Evolutionary conservation across 805 yeast genomes (phyloP), one percentile per base, ranked within the genome.

Genomic region (Scheffersomyces lignosus): DNA sequence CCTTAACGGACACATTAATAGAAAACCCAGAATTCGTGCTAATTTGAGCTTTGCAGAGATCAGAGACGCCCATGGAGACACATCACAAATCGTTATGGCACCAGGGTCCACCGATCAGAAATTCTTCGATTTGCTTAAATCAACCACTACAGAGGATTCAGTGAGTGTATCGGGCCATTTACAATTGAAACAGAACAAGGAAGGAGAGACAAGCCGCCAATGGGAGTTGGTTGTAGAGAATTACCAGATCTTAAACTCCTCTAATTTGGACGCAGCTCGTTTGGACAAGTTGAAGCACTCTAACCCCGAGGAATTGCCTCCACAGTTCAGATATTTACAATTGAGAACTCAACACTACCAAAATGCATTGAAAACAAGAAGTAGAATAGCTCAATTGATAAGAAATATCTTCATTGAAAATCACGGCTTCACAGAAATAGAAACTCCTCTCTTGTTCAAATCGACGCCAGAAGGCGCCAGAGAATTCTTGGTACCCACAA

Each of bases 381-480:
- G 88, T 20, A 56, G 66, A 32, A 77, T 81, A 1, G 75, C 87
- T 0, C 57, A 63, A 15, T 45, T 65, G 12, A 57, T 78, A 1
- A 64, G 88, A 30, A 49, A 61, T 5, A 48, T 54, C 1, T 56
- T 83, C 12, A 54, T 52, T 4, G 53, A 61, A 1, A 43, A 45
- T 9, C 71, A 67, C 45, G 52, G 48, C 1, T 93, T 93, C 58
- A 75, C 77, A 0, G 98, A 93, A 54, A 73, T 93, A 18, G 99
- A 91, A 56, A 93, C 99, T 0, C 99, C 99, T 1, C 58, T 91
- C 5, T 64, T 93, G 18, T 93, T 93, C 71, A 90, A 93, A 54
- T 86, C 96, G 1, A 93, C 99, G 0, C 99, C 99, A 0, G 99
- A 93, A 60, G 99, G 99, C 12, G 99, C 99, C 1, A 72, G 95